Evolutionary conservation across 768 basidiomycete species (phyloP), one percentile per base, ranked within the genome.

Genomic region (Rhodotorula sphaerocarpa): DNA sequence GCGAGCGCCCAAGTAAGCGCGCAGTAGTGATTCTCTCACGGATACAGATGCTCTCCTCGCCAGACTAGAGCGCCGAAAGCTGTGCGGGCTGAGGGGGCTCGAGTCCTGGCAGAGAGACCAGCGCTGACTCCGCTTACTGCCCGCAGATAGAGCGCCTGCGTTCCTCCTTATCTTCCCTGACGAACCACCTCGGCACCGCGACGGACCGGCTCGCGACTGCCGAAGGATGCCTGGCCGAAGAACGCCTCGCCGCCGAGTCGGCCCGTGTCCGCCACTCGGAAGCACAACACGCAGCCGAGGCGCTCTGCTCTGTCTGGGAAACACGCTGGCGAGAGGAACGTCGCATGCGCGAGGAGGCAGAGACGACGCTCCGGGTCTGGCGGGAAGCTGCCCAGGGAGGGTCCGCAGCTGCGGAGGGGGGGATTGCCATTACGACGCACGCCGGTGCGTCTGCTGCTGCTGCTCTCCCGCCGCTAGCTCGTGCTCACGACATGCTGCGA

Each of bases 291-390:
- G 53, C 46, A 0, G 5, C 55, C 3, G 27, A 21, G 18, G 56
- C 65, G 7, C 44, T 66, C 3, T 55, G 53, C 10, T 28, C 20
- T 0, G 60, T 66, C 1, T 66, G 65, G 65, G 57, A 66, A 27
- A 57, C 33, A 3, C 47, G 65, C 16, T 66, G 53, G 53, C 21
- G 60, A 11, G 60, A 66, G 28, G 65, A 66, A 23, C 18, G 54
- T 18, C 21, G 60, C 23, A 4, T 7, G 39, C 45, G 60, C 39
- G 65, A 61, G 23, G 60, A 66, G 16, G 56, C 42, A 6, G 53
- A 64, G 43, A 31, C 34, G 9, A 11, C 20, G 12, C 27, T 59
- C 5, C 18, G 14, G 21, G 14, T 2, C 9, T 5, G 23, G 25
- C 45, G 12, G 21, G 23, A 14, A 10, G 21, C 7, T 25, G 27